Base-by-base conservation (phyloP, 2,329 filamentous ascomycete genomes). In the Calonectria ilicicola region DNA sequence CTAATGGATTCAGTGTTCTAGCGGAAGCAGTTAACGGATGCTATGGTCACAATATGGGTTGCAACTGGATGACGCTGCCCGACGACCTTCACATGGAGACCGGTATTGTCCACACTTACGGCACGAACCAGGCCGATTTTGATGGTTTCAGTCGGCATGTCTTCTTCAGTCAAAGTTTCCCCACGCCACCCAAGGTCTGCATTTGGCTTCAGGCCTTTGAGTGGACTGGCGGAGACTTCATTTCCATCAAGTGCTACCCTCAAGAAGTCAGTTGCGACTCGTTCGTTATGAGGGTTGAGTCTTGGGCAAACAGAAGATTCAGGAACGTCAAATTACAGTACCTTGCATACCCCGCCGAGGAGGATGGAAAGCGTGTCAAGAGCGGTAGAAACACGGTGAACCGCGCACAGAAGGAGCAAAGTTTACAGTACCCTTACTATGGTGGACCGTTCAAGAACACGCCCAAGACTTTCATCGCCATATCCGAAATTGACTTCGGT, bases 381-480 rank as follows among this genome's bases (percentile, higher is more conserved):
- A 38, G 29, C 29, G 51, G 51, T 21, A 21, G 19, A 38, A 58
- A 58, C 51, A 23, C 8, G 1, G 51, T 58, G 19, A 38, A 38
- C 29, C 51, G 51, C 51, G 29, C n/a, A 15, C 29, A 58, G 51
- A 58, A 23, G 51, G 51, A 58, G 10, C 51, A 35, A 1, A 29
- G 23, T n/a, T 6, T 21, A 12, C 19, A 29, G 17, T 38, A 35
- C 29, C 51, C 51, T 15, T 58, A 23, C 29, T 58, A 58, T 14
- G 51, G 51, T n/a, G n/a, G 21, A 21, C n/a, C 51, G 3, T 58
- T 58, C 29, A 58, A 58, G 51, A 58, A 58, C n/a, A 58, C 51
- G n/a, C 51, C 51, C 29, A 35, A 58, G 51, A 58, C 51, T 29
- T 58, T 58, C 51, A 58, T 58, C 29, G 51, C 51, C 51, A 58